Conservation (phyloP, 768 basidiomycete species). For the Gloeostereum incarnatum region DNA sequence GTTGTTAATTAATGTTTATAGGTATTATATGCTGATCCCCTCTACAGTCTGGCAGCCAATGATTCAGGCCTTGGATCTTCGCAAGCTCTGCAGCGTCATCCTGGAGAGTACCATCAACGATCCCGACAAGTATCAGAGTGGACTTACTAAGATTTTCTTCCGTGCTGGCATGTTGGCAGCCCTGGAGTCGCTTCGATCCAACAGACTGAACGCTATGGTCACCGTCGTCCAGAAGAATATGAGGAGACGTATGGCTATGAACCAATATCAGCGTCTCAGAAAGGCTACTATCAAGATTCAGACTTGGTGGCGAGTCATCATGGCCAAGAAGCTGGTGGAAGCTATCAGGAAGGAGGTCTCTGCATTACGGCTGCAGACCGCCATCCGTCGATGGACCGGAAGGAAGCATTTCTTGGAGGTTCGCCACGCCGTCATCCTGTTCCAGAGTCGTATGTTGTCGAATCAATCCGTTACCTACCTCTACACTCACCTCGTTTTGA, state of each 20-base stretch:
- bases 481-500: conserved; percentile 6
- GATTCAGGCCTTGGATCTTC: conserved; percentile 76
- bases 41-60: conserved; percentile 82
- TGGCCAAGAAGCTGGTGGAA: conserved; percentile 66
- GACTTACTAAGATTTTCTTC: conserved; percentile 98
- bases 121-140: conserved; percentile 93
- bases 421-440: conserved; percentile 49
- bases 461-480: conserved; percentile 1
- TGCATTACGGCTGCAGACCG: conserved; percentile 69
- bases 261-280: conserved; percentile 66
- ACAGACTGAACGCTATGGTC: conserved; percentile 82
- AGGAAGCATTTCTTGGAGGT: conserved; percentile 59
- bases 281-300: conserved; percentile 78
- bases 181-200: conserved; percentile 83
- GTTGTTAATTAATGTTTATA: conserved; percentile 20
- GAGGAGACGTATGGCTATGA: conserved; percentile 75
- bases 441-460: conserved; percentile 76
- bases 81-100: conserved; percentile 74
- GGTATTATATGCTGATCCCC: conserved; percentile 94
- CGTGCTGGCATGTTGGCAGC: conserved; percentile 97
- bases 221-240: conserved; percentile 98
- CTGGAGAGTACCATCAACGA: conserved; percentile 84
- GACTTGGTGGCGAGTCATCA: conserved; percentile 88
- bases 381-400: conserved; percentile 64
- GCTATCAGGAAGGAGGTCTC: conserved; percentile 64